Conservation (phyloP, 495 filamentous ascomycete species). For the Neurospora sp. region DNA sequence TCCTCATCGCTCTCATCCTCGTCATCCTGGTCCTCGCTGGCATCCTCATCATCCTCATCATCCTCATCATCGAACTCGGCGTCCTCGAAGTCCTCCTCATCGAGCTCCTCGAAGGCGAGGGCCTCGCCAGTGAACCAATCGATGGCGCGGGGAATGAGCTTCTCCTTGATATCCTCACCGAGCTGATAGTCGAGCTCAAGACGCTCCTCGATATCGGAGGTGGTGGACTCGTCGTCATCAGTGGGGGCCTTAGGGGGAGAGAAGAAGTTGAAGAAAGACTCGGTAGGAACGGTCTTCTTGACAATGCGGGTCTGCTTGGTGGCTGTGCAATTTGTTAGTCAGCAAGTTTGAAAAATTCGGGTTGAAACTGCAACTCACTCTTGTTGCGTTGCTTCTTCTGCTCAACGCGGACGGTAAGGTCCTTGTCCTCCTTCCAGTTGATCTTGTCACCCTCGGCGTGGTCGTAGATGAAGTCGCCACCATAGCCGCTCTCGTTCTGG, state of each 20-base stretch:
- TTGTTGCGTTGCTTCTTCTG: slow-evolving; percentile 99
- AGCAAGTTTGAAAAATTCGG: not conserved
- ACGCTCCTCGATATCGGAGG: slow-evolving; percentile 91
- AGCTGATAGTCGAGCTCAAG: slow-evolving; percentile 98
- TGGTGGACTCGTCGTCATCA: slow-evolving; percentile 66
- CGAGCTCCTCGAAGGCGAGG: slow-evolving; percentile 89
- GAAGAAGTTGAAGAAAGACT: slow-evolving; percentile 99
- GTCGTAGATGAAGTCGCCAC: slow-evolving; percentile 99
- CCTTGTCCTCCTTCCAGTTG: slow-evolving; percentile 88
- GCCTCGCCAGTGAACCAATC: slow-evolving; percentile 99
- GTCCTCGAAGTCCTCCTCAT: slow-evolving; percentile 82
- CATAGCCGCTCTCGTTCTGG: slow-evolving; percentile 96
- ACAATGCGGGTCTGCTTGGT: slow-evolving; percentile 98
- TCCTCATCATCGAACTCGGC: slow-evolving; percentile 84
- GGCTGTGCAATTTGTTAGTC: slow-evolving; percentile 46
- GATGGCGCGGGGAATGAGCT: slow-evolving; percentile 95
- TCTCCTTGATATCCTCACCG: slow-evolving; percentile 99
- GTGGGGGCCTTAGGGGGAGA: slow-evolving; percentile 80
- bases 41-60: slow-evolving; percentile 71
- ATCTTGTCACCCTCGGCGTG: slow-evolving; percentile 97
- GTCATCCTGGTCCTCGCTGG: slow-evolving; percentile 77
- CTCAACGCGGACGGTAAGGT: slow-evolving; percentile 88
- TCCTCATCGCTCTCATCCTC: slow-evolving; percentile 80
- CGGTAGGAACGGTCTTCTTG: slow-evolving; percentile 96
- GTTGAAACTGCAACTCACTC: slow-evolving; percentile 52